Percentiles rank a stretch among this genome's conserved stretches.
These are phyloP conservation scores for Aspergillus pseudotamarii DNA, from an alignment of 2,329 filamentous ascomycete species.

Conservation along the genomic window DNA sequence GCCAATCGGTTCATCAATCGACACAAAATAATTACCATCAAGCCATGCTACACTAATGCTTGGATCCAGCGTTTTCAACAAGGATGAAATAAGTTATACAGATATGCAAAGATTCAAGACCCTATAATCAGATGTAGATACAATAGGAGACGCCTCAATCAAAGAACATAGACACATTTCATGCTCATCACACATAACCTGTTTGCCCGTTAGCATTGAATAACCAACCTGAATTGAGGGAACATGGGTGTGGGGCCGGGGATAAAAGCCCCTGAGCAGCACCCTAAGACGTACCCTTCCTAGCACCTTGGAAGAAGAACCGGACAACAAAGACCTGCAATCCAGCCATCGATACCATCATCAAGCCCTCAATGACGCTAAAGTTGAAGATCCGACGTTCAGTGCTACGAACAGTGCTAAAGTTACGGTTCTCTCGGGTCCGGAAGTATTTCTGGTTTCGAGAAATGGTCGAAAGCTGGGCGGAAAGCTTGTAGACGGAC, in stretches of 20 bases:
- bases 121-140: conserved; percentile 24
- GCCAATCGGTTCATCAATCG: neutral
- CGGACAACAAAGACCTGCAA: conserved; percentile 96
- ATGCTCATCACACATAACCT: conserved; percentile 43
- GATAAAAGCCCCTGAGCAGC: neutral
- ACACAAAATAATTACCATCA: neutral
- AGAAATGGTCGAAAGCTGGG: conserved; percentile 89
- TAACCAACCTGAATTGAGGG: neutral
- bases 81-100: conserved; percentile 1
- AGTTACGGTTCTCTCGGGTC: conserved; percentile 97
- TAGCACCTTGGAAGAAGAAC: conserved; percentile 96
- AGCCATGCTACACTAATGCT: neutral
- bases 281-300: conserved; percentile 58
- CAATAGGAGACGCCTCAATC: conserved; percentile 26
- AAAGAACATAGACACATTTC: conserved; percentile 32
- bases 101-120: conserved; percentile 17
- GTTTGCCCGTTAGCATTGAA: conserved; percentile 3
- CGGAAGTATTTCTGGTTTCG: conserved; percentile 99
- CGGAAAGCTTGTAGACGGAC: conserved; percentile 91
- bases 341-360: conserved; percentile 94
- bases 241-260: neutral
- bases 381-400: conserved; percentile 97
- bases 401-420: conserved; percentile 95
- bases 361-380: conserved; percentile 84
- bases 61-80: neutral